A percentile compares a stretch with the other conserved stretches of the same genome.
These are phyloP conservation scores for Saccharomycopsis oosterbeekiorum DNA, from an alignment of 805 yeast species.

Conservation along the genomic window DNA sequence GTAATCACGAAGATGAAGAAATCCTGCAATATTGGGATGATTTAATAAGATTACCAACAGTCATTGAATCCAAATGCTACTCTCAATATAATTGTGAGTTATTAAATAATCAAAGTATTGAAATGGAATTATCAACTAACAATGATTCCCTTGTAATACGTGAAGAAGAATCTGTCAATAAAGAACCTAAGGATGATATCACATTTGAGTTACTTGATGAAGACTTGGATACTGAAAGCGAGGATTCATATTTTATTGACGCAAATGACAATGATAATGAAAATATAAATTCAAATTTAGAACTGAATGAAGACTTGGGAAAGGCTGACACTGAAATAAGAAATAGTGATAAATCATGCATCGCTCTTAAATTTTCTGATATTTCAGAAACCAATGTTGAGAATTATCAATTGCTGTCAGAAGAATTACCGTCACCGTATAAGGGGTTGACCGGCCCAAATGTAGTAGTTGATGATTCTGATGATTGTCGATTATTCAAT, in stretches of 20 bases:
- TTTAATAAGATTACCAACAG: neutral
- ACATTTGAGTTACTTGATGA: neutral
- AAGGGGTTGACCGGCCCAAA: too few relatives aligned
- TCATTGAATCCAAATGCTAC: neutral
- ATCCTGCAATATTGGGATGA: neutral
- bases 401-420: neutral
- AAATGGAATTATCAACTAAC: too few relatives aligned
- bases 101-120: neutral
- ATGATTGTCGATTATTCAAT: neutral
- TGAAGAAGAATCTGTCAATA: neutral
- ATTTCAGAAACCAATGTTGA: too few relatives aligned
- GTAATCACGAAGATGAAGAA: neutral
- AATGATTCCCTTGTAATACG: neutral
- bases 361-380: neutral
- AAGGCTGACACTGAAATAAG: too few relatives aligned
- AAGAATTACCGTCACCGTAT: neutral
- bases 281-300: too few relatives aligned
- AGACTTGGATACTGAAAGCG: neutral
- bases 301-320: neutral
- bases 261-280: neutral
- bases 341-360: too few relatives aligned
- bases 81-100: neutral
- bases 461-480: too few relatives aligned
- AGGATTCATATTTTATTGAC: neutral
- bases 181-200: neutral